These are phyloP conservation scores for Apiotrichum sp. DNA, from an alignment of 1,284 basidiomycete genomes.

Conservation along the genomic window DNA sequence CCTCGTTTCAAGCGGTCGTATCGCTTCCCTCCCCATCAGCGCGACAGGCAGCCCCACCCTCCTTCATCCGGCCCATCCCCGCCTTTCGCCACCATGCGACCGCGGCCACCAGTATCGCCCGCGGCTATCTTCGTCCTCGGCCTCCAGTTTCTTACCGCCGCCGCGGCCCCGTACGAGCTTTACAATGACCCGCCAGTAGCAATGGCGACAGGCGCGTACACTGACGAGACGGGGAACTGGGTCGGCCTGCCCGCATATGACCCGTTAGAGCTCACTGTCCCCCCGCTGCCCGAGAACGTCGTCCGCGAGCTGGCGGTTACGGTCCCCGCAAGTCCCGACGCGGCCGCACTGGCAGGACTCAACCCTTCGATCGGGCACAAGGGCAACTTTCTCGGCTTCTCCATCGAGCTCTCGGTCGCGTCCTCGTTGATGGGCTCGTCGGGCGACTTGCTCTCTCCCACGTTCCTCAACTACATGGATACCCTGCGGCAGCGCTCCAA, in stretches of 20 bases:
- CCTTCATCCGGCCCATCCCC: no score
- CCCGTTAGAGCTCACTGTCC: constrained; percentile 6
- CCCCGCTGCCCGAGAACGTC: constrained; percentile 26
- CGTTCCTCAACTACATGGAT: constrained; percentile 68
- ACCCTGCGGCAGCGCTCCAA: constrained; percentile 55
- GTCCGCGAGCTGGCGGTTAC: no score
- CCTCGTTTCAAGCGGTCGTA: no score
- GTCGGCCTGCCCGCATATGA: constrained; percentile 35
- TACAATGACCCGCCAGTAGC: not conserved
- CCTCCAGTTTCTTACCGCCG: not conserved
- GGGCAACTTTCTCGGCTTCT: constrained; percentile 64
- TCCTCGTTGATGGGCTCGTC: constrained; percentile 58
- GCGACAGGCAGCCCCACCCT: no score
- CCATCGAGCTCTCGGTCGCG: constrained; percentile 65
- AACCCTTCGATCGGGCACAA: constrained; percentile 41
- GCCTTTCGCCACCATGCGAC: not conserved
- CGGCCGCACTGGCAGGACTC: no score
- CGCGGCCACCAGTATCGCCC: not conserved
- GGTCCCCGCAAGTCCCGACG: no score
- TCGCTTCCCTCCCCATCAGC: no score
- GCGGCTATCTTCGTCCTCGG: not conserved
- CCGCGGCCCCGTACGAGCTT: not conserved
- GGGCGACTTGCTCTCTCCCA: constrained; percentile 41
- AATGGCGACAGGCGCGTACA: constrained; percentile 15
- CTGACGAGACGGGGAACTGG: constrained; percentile 7